phyloP scores from a whole-genome alignment of 768 basidiomycete genomes.

The Tulasnella sp. region DNA sequence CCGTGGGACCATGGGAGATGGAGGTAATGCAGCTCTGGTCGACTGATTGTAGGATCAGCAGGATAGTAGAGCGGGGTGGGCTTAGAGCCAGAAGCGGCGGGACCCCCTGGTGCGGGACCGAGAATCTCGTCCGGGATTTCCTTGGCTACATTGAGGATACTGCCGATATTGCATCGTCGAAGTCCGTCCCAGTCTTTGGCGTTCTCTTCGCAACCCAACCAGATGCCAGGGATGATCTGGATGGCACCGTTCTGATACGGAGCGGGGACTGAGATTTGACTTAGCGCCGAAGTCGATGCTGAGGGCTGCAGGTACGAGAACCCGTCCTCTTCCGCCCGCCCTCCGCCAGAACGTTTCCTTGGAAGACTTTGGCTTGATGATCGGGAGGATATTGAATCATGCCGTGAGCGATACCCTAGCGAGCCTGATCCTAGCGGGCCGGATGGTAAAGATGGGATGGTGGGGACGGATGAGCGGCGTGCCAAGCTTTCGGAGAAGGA shows the following conservation, averaged over 20 bases:
- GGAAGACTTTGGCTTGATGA: constrained; percentile 25
- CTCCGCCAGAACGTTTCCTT: constrained; percentile 45
- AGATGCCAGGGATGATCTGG: constrained; percentile 82
- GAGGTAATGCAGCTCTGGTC: constrained; percentile 83
- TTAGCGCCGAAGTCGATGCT: constrained; percentile 23
- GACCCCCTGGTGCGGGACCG: constrained; percentile 39
- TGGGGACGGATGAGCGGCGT: constrained; percentile 72
- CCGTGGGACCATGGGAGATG: constrained; percentile 93
- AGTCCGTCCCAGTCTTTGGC: constrained; percentile 79
- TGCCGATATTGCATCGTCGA: constrained; percentile 69
- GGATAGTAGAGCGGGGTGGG: constrained; percentile 58
- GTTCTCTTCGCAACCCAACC: constrained; percentile 92
- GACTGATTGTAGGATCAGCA: constrained; percentile 65
- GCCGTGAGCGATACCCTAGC: constrained; percentile 12
- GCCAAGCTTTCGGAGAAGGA: constrained; percentile 29
- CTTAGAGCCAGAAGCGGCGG: constrained; percentile 42
- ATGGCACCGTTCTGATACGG: constrained; percentile 83
- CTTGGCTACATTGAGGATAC: constrained; percentile 91
- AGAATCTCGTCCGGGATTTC: constrained; percentile 62
- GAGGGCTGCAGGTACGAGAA: constrained; percentile 51
- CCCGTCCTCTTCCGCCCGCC: constrained; percentile 65
- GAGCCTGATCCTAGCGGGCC: constrained; percentile 11
- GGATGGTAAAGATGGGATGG: constrained; percentile 58
- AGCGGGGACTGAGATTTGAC: constrained; percentile 33
- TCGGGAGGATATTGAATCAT: constrained; percentile 22